Evolutionary conservation across 148 eudicot genomes (phyloP), one percentile per base, ranked within the genome.

Genomic region (Pouteria glomerata): DNA sequence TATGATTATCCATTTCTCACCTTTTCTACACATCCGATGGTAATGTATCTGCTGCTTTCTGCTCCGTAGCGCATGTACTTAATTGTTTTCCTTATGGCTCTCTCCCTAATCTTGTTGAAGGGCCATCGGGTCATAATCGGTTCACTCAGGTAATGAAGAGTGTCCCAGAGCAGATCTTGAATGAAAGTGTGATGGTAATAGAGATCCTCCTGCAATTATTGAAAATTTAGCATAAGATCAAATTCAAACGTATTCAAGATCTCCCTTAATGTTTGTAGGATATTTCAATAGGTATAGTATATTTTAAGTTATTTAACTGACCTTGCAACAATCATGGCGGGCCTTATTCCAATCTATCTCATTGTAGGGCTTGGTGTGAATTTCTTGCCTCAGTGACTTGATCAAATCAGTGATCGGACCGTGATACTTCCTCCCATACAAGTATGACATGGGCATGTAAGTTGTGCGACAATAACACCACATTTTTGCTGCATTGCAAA

Each of bases 91-190:
- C 72, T 26, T 23, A 78, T 34, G 4, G 78, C 85, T 74, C 63
- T 78, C 13, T 82, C 75, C 50, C 84, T 78, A 3, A 82, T 34
- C 48, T 82, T 82, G 61, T 63, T 71, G 71, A 74, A 67, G 3
- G 84, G 81, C 84, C 81, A 82, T 13, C 42, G 26, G 8, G 26
- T 74, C 12, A 78, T 57, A 37, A 82, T 37, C 27, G 84, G 84
- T 55, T 82, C 84, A 29, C 66, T 71, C 10, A 74, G 5, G 56
- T 77, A 77, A 52, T 82, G 76, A 56, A 78, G 81, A 35, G 60
- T 56, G 59, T 81, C 79, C 84, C 84, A 82, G 0, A 82, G 66
- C 37, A 82, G 60, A 67, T 82, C 81, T 68, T 82, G 84, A 27
- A 78, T 58, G 7, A 53, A 74, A 33, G 76, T 64, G 35, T 82